phyloP scores from a whole-genome alignment of 1,139 yeast species.

The Martiniozyma asiatica region DNA sequence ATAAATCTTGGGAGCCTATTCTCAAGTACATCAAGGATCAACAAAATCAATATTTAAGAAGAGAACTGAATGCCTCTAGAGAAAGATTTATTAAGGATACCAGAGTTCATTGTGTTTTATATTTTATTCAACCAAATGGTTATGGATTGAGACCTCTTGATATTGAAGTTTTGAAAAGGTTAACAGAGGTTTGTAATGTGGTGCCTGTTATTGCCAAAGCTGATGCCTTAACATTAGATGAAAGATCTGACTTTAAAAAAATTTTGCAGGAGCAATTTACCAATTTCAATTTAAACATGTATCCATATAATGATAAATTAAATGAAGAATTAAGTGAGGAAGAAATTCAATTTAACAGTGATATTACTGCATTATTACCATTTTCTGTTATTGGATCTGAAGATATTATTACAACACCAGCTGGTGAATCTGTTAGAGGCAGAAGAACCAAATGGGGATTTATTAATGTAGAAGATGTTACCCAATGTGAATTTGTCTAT shows the following conservation, averaged over 20 bases:
- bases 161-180: slow-evolving; percentile 68
- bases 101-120: slow-evolving; percentile 89
- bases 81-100: slow-evolving; percentile 76
- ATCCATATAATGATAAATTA: slow-evolving; percentile 50
- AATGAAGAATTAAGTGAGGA: slow-evolving; percentile 64
- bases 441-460: slow-evolving; percentile 92
- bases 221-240: slow-evolving; percentile 78
- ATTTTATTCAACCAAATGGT: slow-evolving; percentile 84
- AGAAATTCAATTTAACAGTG: slow-evolving; percentile 66
- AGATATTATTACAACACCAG: slow-evolving; percentile 47
- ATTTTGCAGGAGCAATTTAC: slow-evolving; percentile 66
- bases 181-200: slow-evolving; percentile 85
- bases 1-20: slow-evolving; percentile 94
- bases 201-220: slow-evolving; percentile 93
- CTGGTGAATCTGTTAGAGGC: slow-evolving; percentile 74
- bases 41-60: slow-evolving; percentile 84
- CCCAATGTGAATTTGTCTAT: slow-evolving; percentile 90
- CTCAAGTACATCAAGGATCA: slow-evolving; percentile 93
- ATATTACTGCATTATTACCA: slow-evolving; percentile 72
- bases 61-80: slow-evolving; percentile 92
- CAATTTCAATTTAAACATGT: slow-evolving; percentile 63
- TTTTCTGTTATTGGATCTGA: slow-evolving; percentile 96
- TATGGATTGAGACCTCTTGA: slow-evolving; percentile 73
- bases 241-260: slow-evolving; percentile 68
- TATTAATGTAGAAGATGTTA: slow-evolving; percentile 83